Base-by-base conservation (phyloP, 768 basidiomycete genomes). In the Boletus subparvulus region DNA sequence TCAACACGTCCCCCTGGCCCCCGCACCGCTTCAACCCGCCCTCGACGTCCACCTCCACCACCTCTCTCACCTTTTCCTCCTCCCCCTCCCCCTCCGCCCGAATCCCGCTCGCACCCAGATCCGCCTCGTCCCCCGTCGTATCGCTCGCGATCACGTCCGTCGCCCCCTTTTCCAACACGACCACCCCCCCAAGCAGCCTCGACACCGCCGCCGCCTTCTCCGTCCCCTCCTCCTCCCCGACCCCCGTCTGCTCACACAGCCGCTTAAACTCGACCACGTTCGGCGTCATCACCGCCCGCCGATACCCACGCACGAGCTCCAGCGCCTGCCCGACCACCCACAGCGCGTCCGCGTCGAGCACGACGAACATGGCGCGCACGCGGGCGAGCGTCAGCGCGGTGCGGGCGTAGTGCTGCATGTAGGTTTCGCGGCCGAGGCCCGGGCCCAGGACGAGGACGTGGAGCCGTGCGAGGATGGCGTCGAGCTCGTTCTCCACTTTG, bases 401-500 rank as follows among this genome's bases (percentile, higher is more conserved):
- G 54, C 82, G 82, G 1, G 94, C 95, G 55, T 84, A 93, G 5
- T 71, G 73, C 68, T 92, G 92, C 94, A 98, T 99, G 75, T 92
- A 90, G 4, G 80, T 73, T 65, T 94, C 92, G 1, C 97, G 85
- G 0, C 97, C 97, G 0, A 99, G 82, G 6, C 97, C 97, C 0
- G 97, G 97, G 0, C 97, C 97, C 32, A 98, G 83, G 21, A 99
- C 81, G 41, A 99, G 85, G 21, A 90, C 92, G 72, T 99, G 97
- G 8, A 99, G 81, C 9, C 97, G 88, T 1, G 83, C 81, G 47
- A 98, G 78, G 44, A 99, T 78, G 0, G 83, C 84, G 26, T 85
- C 72, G 32, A 94, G 75, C 50, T 81, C 79, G 0, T 77, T 65
- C 42, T 76, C 72, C 19, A 91, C 79, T 48, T 72, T 65, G 17